Percentiles rank a stretch among this genome's conserved stretches.
Conservation (phyloP, 2,329 filamentous ascomycete genomes). For the Colletotrichum musae region DNA sequence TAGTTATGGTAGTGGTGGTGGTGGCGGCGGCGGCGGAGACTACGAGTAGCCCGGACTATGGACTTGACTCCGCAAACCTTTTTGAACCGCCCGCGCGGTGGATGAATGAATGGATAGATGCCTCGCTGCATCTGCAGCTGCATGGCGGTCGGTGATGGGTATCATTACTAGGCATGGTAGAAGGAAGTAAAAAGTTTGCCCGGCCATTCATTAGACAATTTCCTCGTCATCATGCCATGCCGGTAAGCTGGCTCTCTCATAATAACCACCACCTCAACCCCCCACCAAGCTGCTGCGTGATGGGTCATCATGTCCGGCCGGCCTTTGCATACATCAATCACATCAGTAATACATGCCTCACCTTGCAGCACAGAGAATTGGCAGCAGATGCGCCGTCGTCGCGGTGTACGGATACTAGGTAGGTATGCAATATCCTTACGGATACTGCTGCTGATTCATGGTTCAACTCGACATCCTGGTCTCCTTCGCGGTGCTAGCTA, state of each 20-base stretch:
- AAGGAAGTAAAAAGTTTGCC: background rate
- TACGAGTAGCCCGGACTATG: background rate
- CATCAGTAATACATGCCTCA: no score
- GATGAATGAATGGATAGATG: no score
- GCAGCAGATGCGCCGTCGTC: background rate
- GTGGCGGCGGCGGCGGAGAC: background rate
- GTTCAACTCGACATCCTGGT: constrained; percentile 11
- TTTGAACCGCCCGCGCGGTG: no score
- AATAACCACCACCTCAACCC: background rate
- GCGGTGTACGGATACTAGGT: no score
- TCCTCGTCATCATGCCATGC: constrained; percentile 9
- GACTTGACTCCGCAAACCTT: no score
- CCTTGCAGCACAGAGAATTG: background rate
- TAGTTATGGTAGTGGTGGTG: constrained; percentile 4
- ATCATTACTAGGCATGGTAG: no score
- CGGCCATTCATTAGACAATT: constrained; percentile 22
- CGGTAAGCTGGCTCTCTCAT: background rate
- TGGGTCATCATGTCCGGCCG: constrained; percentile 7
- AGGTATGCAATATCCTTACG: no score
- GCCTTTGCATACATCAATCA: no score
- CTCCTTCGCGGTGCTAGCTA: background rate
- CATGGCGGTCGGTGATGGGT: no score
- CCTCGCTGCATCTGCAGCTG: no score
- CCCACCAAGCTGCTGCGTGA: background rate
- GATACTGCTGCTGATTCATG: background rate